A percentile compares a stretch with the other conserved stretches of the same genome.
Conservation (phyloP, 2,329 filamentous ascomycete species). For the Whalleya microplaca region DNA sequence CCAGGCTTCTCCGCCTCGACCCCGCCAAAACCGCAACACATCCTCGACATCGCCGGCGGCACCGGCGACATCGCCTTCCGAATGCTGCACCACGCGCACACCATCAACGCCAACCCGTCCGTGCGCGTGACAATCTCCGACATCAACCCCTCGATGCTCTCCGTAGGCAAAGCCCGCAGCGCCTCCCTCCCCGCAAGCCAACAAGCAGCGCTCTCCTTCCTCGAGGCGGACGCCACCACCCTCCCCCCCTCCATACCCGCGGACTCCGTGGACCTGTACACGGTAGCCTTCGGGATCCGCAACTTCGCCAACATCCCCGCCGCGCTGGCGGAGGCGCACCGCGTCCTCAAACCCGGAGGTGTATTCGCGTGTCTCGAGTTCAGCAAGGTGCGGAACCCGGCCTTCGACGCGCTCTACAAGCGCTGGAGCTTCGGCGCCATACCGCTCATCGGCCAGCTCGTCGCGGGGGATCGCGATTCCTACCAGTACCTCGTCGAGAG, state of each 20-base stretch:
- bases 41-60: conserved; percentile 95
- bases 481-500: conserved; percentile 99
- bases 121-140: conserved; percentile 90
- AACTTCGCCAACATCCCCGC: conserved; percentile 93
- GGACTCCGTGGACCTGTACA: conserved; percentile 88
- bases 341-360: conserved; percentile 90
- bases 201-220: conserved; percentile 68
- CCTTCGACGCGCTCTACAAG: conserved; percentile 89
- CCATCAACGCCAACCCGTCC: conserved; percentile 76
- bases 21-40: conserved; percentile 61
- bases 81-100: conserved; percentile 85
- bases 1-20: conserved; percentile 64
- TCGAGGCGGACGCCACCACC: conserved; percentile 88
- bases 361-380: conserved; percentile 98
- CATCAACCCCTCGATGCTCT: conserved; percentile 95
- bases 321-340: conserved; percentile 80
- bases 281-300: conserved; percentile 94
- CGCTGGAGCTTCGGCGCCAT: conserved; percentile 95
- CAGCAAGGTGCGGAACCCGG: conserved; percentile 68
- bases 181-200: conserved; percentile 58
- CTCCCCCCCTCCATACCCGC: conserved; percentile 66
- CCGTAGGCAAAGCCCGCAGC: conserved; percentile 82
- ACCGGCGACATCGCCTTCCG: conserved; percentile 98
- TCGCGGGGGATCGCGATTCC: conserved; percentile 90
- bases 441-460: conserved; percentile 90